A percentile compares a stretch with the other conserved stretches of the same genome.
These are phyloP conservation scores for Candida sp. DNA, from an alignment of 1,139 yeast species.

Conservation along the genomic window DNA sequence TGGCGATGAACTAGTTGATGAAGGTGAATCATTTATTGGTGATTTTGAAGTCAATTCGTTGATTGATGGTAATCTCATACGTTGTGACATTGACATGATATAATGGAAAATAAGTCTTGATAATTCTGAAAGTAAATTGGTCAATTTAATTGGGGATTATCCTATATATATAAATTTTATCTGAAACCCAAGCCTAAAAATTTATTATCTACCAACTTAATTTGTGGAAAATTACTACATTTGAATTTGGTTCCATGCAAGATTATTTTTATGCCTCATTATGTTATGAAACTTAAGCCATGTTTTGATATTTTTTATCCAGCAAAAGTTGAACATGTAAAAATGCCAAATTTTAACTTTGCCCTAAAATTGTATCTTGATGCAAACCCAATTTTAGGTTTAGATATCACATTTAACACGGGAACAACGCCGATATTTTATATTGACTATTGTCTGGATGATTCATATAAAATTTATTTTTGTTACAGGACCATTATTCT, in stretches of 20 bases:
- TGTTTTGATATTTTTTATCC: not conserved
- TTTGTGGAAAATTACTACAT: not conserved
- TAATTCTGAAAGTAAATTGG: too few relatives aligned
- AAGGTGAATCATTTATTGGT: conserved; percentile 2
- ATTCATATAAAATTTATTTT: too few relatives aligned
- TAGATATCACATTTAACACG: not conserved
- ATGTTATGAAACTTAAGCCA: not conserved
- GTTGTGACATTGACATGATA: conserved; percentile 1
- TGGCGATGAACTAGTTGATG: conserved; percentile 4
- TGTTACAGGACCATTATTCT: not conserved
- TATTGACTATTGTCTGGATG: too few relatives aligned
- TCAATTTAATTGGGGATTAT: not conserved
- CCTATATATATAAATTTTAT: not conserved
- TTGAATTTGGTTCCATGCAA: not conserved
- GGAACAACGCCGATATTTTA: not conserved
- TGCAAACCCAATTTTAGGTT: not conserved
- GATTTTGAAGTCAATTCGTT: conserved; percentile 25
- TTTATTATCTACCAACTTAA: not conserved
- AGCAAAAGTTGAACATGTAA: not conserved
- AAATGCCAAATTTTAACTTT: not conserved
- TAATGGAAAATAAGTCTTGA: too few relatives aligned
- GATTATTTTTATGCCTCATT: not conserved
- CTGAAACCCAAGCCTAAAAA: not conserved
- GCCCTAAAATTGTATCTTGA: not conserved
- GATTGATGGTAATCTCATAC: conserved; percentile 30